Evolutionary conservation across 139 green algal species (phyloP), one percentile per base, ranked within the genome.

Genomic region (Parachlorella kessleri): DNA sequence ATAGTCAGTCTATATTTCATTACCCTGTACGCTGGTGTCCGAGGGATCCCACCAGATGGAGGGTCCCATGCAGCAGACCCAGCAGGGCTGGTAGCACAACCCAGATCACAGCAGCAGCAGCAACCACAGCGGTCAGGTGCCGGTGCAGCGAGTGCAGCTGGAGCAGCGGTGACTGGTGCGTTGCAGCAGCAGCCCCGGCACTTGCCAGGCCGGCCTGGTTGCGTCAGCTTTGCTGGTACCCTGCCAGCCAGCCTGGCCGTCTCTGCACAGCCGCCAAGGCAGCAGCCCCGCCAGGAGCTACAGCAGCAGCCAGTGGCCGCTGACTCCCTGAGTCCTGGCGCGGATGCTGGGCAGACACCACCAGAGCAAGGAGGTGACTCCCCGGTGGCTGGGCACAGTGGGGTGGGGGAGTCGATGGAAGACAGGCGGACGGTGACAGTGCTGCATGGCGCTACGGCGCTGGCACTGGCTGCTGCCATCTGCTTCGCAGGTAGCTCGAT

Each of bases 1-100:
- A 93, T 98, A 24, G 92, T 93, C 65, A 91, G 88, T 0, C n/a
- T 95, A 26, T 97, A 97, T 84, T 97, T 97, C 75, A 84, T 91
- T 0, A 76, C 86, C 18, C 71, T 97, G 6, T 97, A 95, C 85
- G 64, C 84, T 3, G 74, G 96, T 74, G 93, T 92, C 1, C 83
- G 83, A 14, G 39, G 59, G 8, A 84, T 93, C 23, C 88, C 90
- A n/a, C n/a, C n/a, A n/a, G n/a, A n/a, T n/a, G n/a, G n/a, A n/a
- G n/a, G n/a, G n/a, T n/a, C n/a, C n/a, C n/a, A n/a, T n/a, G n/a
- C n/a, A n/a, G n/a, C n/a, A n/a, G n/a, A n/a, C n/a, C n/a, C n/a
- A n/a, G n/a, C n/a, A n/a, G n/a, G n/a, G n/a, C n/a, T n/a, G n/a
- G n/a, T n/a, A n/a, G n/a, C n/a, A n/a, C n/a, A n/a, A n/a, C n/a